Evolutionary conservation across 2,329 filamentous ascomycete species (phyloP).

Genomic region (Penicillium sp.): DNA sequence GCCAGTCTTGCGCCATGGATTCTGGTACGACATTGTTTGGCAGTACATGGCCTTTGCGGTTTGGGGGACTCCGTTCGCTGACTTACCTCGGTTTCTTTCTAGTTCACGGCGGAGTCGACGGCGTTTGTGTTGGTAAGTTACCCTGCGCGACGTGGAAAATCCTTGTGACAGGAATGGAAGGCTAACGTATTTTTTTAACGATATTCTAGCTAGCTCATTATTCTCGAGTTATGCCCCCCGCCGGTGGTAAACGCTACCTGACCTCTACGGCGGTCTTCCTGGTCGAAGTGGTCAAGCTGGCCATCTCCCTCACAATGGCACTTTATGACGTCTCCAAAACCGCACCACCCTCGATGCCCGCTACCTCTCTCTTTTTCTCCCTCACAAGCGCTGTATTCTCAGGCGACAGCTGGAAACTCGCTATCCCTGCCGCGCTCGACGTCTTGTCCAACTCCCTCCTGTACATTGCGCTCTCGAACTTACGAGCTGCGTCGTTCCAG

Average conservation of each 20-base stretch:
- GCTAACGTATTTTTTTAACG: conserved; percentile 9
- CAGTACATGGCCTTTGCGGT: background rate
- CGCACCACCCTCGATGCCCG: conserved; percentile 73
- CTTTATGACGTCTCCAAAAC: conserved; percentile 81
- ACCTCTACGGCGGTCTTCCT: conserved; percentile 92
- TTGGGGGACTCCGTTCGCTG: background rate
- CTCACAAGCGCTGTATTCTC: conserved; percentile 80
- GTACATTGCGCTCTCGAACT: conserved; percentile 84
- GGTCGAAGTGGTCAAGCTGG: conserved; percentile 87
- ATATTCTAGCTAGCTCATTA: conserved; percentile 78
- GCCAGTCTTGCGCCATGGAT: conserved; percentile 39
- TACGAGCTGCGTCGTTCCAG: conserved; percentile 91
- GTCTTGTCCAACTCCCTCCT: conserved; percentile 92
- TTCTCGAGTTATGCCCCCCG: conserved; percentile 85
- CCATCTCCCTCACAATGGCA: conserved; percentile 79
- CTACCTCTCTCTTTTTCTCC: conserved; percentile 74
- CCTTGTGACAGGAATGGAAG: background rate
- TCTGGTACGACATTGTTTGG: conserved; percentile 35
- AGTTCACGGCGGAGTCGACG: conserved; percentile 47
- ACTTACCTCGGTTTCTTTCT: conserved; percentile 9
- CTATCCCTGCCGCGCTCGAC: conserved; percentile 82
- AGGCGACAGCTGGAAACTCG: conserved; percentile 91
- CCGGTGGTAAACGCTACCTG: conserved; percentile 81
- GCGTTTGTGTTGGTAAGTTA: conserved; percentile 44
- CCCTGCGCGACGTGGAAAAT: background rate